phyloP scores from a whole-genome alignment of 2,329 filamentous ascomycete species.

The Alternaria triticina region DNA sequence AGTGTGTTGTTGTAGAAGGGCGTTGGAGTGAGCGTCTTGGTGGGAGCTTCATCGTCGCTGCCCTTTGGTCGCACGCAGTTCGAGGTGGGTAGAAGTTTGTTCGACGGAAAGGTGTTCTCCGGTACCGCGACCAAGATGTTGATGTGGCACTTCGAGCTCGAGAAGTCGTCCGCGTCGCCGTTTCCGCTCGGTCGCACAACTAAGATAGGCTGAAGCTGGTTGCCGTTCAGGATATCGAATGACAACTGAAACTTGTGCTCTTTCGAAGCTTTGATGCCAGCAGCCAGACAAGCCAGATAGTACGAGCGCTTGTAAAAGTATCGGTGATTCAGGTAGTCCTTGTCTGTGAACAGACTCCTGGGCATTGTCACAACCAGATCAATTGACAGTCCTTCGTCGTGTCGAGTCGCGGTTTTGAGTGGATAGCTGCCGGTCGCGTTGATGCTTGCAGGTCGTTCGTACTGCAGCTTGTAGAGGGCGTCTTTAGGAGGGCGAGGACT shows the following conservation, averaged over 20 bases:
- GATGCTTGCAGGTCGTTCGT: conserved; percentile 75
- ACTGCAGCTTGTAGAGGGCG: conserved; percentile 81
- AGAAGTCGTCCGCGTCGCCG: conserved; percentile 46
- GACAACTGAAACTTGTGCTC: conserved; percentile 62
- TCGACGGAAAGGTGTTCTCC: conserved; percentile 70
- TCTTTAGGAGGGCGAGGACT: conserved; percentile 77
- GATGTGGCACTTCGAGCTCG: conserved; percentile 56
- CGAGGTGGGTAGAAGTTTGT: conserved; percentile 73
- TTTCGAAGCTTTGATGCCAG: conserved; percentile 67
- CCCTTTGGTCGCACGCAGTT: conserved; percentile 70
- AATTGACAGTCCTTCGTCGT: conserved; percentile 65
- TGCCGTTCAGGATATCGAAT: conserved; percentile 74
- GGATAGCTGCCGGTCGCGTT: conserved; percentile 92
- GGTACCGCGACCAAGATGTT: conserved; percentile 79
- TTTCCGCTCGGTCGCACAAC: conserved; percentile 50
- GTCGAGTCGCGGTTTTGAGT: conserved; percentile 73
- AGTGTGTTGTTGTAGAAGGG: conserved; percentile 90
- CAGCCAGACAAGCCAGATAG: conserved; percentile 83
- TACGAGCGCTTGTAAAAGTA: conserved; percentile 96
- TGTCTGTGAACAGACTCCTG: conserved; percentile 79
- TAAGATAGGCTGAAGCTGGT: conserved; percentile 75
- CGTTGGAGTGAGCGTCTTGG: conserved; percentile 59
- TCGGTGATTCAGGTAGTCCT: conserved; percentile 90
- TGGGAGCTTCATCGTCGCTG: conserved; percentile 52
- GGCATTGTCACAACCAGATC: conserved; percentile 93